Conservation (phyloP, 2,329 filamentous ascomycete species). For the Ophioceras dolichostomum region DNA sequence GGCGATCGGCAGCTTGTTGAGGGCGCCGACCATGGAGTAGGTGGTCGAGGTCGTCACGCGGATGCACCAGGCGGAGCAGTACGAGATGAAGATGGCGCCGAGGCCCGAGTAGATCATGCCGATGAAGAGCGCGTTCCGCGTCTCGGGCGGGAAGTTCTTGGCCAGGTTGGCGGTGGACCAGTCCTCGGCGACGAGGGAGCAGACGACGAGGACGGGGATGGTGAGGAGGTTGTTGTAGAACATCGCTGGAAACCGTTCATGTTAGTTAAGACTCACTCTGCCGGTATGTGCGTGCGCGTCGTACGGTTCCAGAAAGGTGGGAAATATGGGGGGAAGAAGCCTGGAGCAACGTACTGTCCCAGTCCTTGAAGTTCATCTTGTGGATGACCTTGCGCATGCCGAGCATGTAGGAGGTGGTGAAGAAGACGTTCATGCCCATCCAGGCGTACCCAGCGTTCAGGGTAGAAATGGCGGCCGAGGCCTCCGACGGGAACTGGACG, state of each 20-base stretch:
- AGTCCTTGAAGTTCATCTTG: slow-evolving; percentile 99
- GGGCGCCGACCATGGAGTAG: slow-evolving; percentile 94
- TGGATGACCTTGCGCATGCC: slow-evolving; percentile 98
- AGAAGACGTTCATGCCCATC: slow-evolving; percentile 97
- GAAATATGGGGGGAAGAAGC: too few species aligned
- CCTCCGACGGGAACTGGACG: slow-evolving; percentile 42
- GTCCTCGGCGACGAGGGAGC: slow-evolving; percentile 76
- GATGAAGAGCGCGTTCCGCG: slow-evolving; percentile 66
- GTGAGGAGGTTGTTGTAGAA: slow-evolving; percentile 99
- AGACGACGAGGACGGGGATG: slow-evolving; percentile 77
- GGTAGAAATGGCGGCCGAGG: slow-evolving; percentile 69
- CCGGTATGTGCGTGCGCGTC: slow-evolving; percentile 8
- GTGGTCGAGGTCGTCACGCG: slow-evolving; percentile 95
- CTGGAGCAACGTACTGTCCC: slow-evolving; percentile 79
- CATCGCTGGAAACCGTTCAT: slow-evolving; percentile 56
- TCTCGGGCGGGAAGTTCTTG: slow-evolving; percentile 77
- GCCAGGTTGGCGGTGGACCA: slow-evolving; percentile 79
- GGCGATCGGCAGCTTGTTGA: slow-evolving; percentile 97
- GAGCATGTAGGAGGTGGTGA: slow-evolving; percentile 79
- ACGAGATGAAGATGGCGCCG: slow-evolving; percentile 95
- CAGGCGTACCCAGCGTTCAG: slow-evolving; percentile 92
- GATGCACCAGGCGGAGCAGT: slow-evolving; percentile 98
- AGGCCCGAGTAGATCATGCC: slow-evolving; percentile 93
- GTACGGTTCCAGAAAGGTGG: too few species aligned
- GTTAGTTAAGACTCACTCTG: slow-evolving; percentile 16